A percentile compares a stretch with the other conserved stretches of the same genome.
Evolutionary conservation across 129 eudicot species (phyloP).

Genomic region (Chrysanthemum lavandulifolium): DNA sequence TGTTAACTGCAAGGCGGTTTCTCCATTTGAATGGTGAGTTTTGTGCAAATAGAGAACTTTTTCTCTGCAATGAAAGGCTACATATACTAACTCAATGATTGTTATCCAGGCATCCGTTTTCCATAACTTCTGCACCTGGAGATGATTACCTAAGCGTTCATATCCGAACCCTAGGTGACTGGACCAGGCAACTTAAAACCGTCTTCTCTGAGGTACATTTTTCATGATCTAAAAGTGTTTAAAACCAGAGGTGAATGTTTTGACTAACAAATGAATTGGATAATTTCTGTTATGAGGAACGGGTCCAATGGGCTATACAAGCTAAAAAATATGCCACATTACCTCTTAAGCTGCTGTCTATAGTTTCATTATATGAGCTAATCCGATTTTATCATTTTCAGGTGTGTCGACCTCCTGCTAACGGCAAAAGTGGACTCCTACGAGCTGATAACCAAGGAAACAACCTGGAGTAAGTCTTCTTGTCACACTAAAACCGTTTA

Average conservation of each 20-base stretch:
- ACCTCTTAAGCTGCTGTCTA: no score
- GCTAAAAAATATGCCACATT: no score
- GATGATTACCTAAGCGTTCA: slow-evolving; percentile 65
- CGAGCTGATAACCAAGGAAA: slow-evolving; percentile 44
- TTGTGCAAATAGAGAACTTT: not conserved
- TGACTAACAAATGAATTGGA: not conserved
- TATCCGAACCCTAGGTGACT: slow-evolving; percentile 64
- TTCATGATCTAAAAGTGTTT: not conserved
- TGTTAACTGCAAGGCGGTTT: slow-evolving; percentile 51
- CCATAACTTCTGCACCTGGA: slow-evolving; percentile 69
- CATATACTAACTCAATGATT: not conserved
- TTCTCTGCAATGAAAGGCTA: not conserved
- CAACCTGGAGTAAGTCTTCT: slow-evolving; percentile 37
- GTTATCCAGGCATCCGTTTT: slow-evolving; percentile 63
- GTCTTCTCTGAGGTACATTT: slow-evolving; percentile 48
- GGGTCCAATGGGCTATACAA: no score
- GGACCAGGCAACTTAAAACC: slow-evolving; percentile 58
- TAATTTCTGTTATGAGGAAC: not conserved
- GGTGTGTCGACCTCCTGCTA: slow-evolving; percentile 50
- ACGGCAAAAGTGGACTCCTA: slow-evolving; percentile 57
- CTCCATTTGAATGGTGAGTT: slow-evolving; percentile 54
- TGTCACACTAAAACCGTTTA: no score
- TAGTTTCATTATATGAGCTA: not conserved
- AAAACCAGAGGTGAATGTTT: not conserved
- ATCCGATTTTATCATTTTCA: slow-evolving; percentile 9